Evolutionary conservation across 441 rosid species (phyloP), one percentile per base, ranked within the genome.

Genomic region (Pelargonium fulgidum): DNA sequence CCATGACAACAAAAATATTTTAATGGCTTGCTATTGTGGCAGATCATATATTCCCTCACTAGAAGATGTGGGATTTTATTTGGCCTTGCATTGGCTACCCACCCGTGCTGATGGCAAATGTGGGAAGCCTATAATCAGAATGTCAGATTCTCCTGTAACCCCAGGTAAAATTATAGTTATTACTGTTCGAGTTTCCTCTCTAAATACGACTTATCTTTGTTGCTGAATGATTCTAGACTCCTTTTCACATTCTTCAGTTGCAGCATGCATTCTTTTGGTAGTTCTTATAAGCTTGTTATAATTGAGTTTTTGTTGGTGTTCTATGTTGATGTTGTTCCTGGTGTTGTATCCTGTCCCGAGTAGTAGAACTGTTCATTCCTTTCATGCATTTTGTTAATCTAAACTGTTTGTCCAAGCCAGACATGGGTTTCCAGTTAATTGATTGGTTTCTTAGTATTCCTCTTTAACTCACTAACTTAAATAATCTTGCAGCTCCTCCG

Each of bases 41-140:
- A 94, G 99, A 77, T 72, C 73, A 44, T 89, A 89, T 79, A 87
- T 87, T 74, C 98, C 99, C 29, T 81, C 92, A 19, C 89, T 90
- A 62, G 91, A 86, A 77, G 99, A 94, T 76, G 97, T 94, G 50
- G 97, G 89, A 42, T 79, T 82, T 69, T 92, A 85, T 80, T 82
- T 94, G 81, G 93, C 89, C 69, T 67, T 94, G 56, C 82, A 80
- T 70, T 94, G 99, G 99, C 72, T 85, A 76, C 99, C 99, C 47
- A 82, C 80, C 65, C 98, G 99, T 39, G 81, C 79, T 33, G 99
- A 94, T 67, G 91, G 97, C 13, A 90, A 89, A 83, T 79, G 84
- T 56, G 99, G 99, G 76, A 87, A 86, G 80, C 92, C 97, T 54
- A 80, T 92, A 78, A 81, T 87, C 81, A 83, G 89, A 63, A 82